Evolutionary conservation across 2,329 filamentous ascomycete species (phyloP).

Genomic region (Leptographium galeiforme): DNA sequence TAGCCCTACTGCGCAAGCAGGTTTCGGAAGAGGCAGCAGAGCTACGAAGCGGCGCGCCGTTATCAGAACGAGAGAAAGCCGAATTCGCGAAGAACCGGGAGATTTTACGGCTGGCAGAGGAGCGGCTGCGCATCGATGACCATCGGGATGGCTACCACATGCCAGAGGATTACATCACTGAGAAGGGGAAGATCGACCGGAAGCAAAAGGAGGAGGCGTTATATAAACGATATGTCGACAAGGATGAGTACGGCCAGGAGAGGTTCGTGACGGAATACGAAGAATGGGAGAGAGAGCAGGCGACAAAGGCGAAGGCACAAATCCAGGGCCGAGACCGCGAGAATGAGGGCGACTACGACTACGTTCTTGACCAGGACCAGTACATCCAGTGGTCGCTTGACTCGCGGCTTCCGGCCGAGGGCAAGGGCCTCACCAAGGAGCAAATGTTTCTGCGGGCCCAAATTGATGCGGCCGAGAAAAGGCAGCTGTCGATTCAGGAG

Average conservation of each 20-base stretch:
- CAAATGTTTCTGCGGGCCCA: conserved; percentile 67
- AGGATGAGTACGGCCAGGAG: conserved; percentile 76
- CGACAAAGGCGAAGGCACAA: conserved; percentile 75
- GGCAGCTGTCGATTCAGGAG: conserved; percentile 78
- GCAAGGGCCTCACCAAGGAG: conserved; percentile 60
- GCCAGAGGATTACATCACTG: conserved; percentile 89
- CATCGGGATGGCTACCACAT: conserved; percentile 84
- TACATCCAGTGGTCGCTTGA: conserved; percentile 77
- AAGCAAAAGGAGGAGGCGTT: conserved; percentile 82
- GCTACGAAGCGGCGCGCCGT: conserved; percentile 56
- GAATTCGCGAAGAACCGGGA: conserved; percentile 86
- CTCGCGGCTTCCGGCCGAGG: conserved; percentile 56
- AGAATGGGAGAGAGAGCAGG: conserved; percentile 88
- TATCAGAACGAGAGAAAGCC: conserved; percentile 68
- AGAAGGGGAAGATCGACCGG: conserved; percentile 77
- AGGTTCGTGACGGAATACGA: conserved; percentile 88
- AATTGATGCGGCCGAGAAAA: conserved; percentile 78
- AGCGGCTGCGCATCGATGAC: conserved; percentile 77
- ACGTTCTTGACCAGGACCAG: conserved; percentile 81
- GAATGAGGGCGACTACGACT: conserved; percentile 77
- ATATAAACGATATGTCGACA: conserved; percentile 81
- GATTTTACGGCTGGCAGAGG: conserved; percentile 67
- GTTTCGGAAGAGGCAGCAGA: conserved; percentile 82
- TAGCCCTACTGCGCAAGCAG: conserved; percentile 78
- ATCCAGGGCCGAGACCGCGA: conserved; percentile 62